Conservation (phyloP, 148 eudicot genomes). For the Nyssa sinensis region DNA sequence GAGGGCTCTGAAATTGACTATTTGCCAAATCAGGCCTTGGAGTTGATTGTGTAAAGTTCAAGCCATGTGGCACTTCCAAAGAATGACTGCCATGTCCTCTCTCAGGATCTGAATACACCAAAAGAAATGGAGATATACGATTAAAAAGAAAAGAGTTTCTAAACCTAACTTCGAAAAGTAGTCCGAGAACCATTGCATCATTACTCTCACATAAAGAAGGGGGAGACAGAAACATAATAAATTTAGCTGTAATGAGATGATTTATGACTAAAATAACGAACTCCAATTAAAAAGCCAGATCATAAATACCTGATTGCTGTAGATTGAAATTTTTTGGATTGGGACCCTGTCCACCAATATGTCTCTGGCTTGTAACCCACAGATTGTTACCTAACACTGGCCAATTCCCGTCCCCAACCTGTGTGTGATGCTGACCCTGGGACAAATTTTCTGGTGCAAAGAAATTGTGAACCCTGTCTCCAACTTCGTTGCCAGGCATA, state of each 20-base stretch:
- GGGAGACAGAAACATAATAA: constrained; percentile 1
- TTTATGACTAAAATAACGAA: not conserved
- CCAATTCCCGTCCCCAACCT: constrained; percentile 64
- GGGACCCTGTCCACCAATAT: constrained; percentile 37
- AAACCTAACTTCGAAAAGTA: not conserved
- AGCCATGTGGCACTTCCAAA: constrained; percentile 45
- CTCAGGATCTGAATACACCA: constrained; percentile 42
- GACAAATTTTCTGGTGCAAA: constrained; percentile 70
- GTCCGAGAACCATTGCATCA: not conserved
- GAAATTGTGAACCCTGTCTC: constrained; percentile 91
- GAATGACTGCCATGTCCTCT: constrained; percentile 61
- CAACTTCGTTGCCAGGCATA: constrained; percentile 91
- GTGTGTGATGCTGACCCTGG: constrained; percentile 54
- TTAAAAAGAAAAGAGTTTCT: not conserved
- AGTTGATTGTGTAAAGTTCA: constrained; percentile 44
- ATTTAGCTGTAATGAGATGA: not conserved
- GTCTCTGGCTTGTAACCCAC: constrained; percentile 62
- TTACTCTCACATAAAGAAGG: not conserved
- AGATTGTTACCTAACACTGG: constrained; percentile 42
- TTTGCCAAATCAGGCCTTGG: constrained; percentile 52
- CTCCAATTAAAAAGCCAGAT: not conserved
- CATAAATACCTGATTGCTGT: constrained; percentile 60
- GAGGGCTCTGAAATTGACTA: constrained; percentile 46
- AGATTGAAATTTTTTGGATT: constrained; percentile 43
- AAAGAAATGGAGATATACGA: not conserved